Evolutionary conservation across 805 yeast genomes (phyloP).

Genomic region (Priceomyces fermenticarens): DNA sequence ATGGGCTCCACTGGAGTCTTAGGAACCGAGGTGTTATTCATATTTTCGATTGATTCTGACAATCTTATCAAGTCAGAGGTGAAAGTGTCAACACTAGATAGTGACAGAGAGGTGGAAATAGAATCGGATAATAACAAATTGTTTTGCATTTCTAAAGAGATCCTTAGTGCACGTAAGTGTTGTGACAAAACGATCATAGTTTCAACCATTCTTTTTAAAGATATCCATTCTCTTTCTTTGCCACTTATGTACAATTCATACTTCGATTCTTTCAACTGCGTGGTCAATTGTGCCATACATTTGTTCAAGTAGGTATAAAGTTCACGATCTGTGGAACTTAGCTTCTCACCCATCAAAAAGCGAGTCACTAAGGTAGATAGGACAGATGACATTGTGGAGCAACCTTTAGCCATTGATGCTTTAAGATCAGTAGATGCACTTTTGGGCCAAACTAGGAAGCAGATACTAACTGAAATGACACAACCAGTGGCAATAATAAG

Average conservation of each 20-base stretch:
- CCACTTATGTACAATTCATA: constrained; percentile 60
- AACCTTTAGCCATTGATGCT: constrained; percentile 46
- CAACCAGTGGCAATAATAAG: constrained; percentile 62
- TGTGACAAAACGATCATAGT: constrained; percentile 51
- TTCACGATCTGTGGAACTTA: constrained; percentile 37
- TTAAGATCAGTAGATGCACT: constrained; percentile 51
- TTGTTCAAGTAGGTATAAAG: constrained; percentile 37
- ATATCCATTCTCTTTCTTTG: constrained; percentile 48
- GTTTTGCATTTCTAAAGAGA: constrained; percentile 69
- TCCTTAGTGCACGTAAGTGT: constrained; percentile 63
- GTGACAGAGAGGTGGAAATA: constrained; percentile 3
- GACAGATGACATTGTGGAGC: constrained; percentile 49
- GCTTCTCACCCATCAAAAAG: constrained; percentile 48
- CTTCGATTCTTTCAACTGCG: constrained; percentile 53
- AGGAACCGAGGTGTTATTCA: constrained; percentile 9
- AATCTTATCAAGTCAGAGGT: constrained; percentile 14
- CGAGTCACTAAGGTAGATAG: constrained; percentile 45
- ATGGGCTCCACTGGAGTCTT: constrained; percentile 16
- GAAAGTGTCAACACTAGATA: constrained; percentile 22
- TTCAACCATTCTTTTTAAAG: constrained; percentile 45
- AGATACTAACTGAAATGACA: constrained; percentile 52
- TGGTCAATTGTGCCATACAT: constrained; percentile 36
- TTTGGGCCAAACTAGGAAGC: constrained; percentile 64
- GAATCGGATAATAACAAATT: constrained; percentile 35
- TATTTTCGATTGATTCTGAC: constrained; percentile 27